phyloP scores from a whole-genome alignment of 73 alveolate species.

The Durusdinium trenchii region DNA sequence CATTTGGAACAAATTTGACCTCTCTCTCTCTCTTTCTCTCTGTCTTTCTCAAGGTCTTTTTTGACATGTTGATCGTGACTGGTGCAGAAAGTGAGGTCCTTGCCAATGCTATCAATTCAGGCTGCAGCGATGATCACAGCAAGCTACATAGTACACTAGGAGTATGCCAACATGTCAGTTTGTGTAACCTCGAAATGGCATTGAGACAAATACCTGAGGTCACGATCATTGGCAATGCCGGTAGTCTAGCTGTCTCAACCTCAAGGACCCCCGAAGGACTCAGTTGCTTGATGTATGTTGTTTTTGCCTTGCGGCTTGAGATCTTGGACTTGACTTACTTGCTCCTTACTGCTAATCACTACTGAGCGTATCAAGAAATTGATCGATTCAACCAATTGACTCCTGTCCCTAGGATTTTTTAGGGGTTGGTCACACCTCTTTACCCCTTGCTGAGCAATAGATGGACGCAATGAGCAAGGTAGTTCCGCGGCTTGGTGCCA shows the following conservation, averaged over 20 bases:
- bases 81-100: conserved; percentile 38
- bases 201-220: not conserved
- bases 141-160: not conserved
- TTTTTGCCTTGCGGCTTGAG: too few relatives aligned
- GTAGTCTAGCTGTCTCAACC: not conserved
- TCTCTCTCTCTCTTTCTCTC: not conserved
- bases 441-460: too few relatives aligned
- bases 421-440: too few relatives aligned
- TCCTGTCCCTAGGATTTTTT: too few relatives aligned
- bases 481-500: conserved; percentile 44
- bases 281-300: too few relatives aligned
- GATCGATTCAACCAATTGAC: too few relatives aligned
- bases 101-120: conserved; percentile 37
- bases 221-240: conserved; percentile 48
- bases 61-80: not conserved
- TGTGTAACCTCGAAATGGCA: not conserved
- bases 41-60: not conserved
- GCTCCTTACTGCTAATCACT: too few relatives aligned
- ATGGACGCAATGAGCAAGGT: too few relatives aligned
- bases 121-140: conserved; percentile 84
- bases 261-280: too few relatives aligned
- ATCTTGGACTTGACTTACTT: too few relatives aligned
- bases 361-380: too few relatives aligned
- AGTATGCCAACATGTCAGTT: not conserved
- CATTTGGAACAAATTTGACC: not conserved